Percentiles rank a stretch among this genome's conserved stretches.
phyloP scores from a whole-genome alignment of 2,329 filamentous ascomycete genomes.

The Pestalotiopsis sp. region DNA sequence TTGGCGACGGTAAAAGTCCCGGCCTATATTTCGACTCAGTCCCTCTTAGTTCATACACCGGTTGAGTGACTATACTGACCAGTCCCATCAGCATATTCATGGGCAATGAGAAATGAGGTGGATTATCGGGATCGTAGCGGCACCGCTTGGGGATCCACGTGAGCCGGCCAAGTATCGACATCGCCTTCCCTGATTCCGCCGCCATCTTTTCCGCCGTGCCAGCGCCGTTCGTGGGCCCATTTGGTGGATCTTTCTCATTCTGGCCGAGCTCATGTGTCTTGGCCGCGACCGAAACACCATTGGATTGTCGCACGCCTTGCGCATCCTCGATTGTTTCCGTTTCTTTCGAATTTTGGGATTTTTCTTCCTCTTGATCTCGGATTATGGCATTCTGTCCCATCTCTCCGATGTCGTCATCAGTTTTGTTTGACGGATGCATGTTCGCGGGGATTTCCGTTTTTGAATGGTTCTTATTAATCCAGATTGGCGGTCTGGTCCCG shows the following conservation, averaged over 20 bases:
- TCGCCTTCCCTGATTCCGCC: not conserved
- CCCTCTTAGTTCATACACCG: not conserved
- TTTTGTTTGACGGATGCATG: not conserved
- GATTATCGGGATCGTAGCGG: slow-evolving; percentile 67
- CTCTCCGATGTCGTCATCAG: slow-evolving; percentile 5
- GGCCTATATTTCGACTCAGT: slow-evolving; percentile 26
- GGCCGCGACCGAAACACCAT: not conserved
- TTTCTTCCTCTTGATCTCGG: not conserved
- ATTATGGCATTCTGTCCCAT: not conserved
- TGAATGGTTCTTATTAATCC: not conserved
- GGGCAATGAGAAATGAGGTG: slow-evolving; percentile 68
- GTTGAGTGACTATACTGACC: slow-evolving; percentile 37
- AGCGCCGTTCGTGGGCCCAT: not conserved
- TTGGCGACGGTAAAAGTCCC: slow-evolving; percentile 69
- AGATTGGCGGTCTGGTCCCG: not conserved
- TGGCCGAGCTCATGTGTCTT: not conserved
- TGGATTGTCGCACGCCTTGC: not conserved
- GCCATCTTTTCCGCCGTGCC: not conserved
- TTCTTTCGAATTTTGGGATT: not conserved
- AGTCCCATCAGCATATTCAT: slow-evolving; percentile 74
- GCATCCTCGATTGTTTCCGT: not conserved
- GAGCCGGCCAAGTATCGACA: slow-evolving; percentile 33
- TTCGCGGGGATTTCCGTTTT: slow-evolving; percentile 1
- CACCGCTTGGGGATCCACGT: slow-evolving; percentile 67
- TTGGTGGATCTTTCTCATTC: not conserved